Conservation (phyloP, 805 yeast genomes). For the Candida dajiaensis region DNA sequence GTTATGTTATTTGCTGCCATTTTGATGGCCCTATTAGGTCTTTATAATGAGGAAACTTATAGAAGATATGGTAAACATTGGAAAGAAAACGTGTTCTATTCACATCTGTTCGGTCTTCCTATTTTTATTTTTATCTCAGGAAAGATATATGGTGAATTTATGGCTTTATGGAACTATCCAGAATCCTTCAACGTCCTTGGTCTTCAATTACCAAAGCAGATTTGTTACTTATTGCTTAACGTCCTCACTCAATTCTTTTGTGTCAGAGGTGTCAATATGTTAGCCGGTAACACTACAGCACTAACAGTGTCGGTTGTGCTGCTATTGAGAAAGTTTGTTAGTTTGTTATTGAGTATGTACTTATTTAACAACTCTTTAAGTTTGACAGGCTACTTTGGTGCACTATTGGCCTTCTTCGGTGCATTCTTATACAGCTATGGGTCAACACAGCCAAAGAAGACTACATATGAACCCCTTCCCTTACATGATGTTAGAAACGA, state of each 20-base stretch:
- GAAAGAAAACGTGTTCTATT: slow-evolving; percentile 60
- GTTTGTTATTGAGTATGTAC: slow-evolving; percentile 49
- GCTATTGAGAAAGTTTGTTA: slow-evolving; percentile 54
- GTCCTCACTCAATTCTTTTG: slow-evolving; percentile 54
- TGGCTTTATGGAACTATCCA: slow-evolving; percentile 17
- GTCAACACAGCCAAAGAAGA: slow-evolving; percentile 19
- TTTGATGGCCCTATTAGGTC: slow-evolving; percentile 50
- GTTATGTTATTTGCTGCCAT: slow-evolving; percentile 43
- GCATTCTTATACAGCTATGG: slow-evolving; percentile 41
- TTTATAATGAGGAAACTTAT: slow-evolving; percentile 48
- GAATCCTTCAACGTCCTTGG: slow-evolving; percentile 16
- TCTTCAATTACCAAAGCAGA: slow-evolving; percentile 20
- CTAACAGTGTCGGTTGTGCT: slow-evolving; percentile 57
- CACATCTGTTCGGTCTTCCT: slow-evolving; percentile 51
- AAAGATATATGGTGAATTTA: slow-evolving; percentile 28
- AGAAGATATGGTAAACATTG: slow-evolving; percentile 50
- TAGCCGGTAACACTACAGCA: slow-evolving; percentile 54
- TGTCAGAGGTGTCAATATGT: slow-evolving; percentile 58
- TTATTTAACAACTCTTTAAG: slow-evolving; percentile 43
- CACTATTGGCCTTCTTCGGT: slow-evolving; percentile 47
- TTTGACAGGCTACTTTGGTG: slow-evolving; percentile 38
- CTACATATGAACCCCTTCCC: slow-evolving; percentile 7
- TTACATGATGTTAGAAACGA: slow-evolving; percentile 10
- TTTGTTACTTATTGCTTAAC: slow-evolving; percentile 34
- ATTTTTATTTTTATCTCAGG: slow-evolving; percentile 36